Evolutionary conservation across 306 rosid genomes (phyloP).

Genomic region (Senna tora): DNA sequence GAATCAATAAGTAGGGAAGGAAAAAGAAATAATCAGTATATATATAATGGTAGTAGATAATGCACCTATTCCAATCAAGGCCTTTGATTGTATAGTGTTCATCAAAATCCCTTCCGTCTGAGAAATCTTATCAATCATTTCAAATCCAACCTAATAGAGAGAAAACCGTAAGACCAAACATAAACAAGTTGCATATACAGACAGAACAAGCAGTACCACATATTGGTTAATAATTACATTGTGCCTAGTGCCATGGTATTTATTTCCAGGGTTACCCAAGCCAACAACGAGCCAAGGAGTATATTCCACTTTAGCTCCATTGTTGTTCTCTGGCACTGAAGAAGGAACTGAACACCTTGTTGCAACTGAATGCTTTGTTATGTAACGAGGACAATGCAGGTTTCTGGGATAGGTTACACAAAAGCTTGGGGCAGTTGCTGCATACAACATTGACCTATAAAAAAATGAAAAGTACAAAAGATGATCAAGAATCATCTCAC

Average conservation of each 20-base stretch:
- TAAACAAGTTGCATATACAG: slow-evolving; percentile 12
- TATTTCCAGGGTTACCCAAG: slow-evolving; percentile 92
- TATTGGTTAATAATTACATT: slow-evolving; percentile 52
- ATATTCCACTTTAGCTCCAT: slow-evolving; percentile 71
- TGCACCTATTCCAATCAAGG: slow-evolving; percentile 85
- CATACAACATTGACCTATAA: slow-evolving; percentile 71
- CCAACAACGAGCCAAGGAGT: slow-evolving; percentile 98
- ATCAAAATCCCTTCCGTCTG: slow-evolving; percentile 67
- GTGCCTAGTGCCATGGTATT: slow-evolving; percentile 92
- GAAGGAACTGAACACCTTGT: slow-evolving; percentile 54
- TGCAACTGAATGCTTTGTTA: slow-evolving; percentile 39
- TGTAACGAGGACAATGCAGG: slow-evolving; percentile 33
- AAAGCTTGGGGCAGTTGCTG: slow-evolving; percentile 50
- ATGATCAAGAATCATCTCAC: slow-evolving; percentile 16
- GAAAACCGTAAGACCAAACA: slow-evolving; percentile 26
- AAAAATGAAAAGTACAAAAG: slow-evolving; percentile 4
- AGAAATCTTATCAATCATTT: slow-evolving; percentile 73
- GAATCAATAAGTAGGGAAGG: slow-evolving; percentile 21
- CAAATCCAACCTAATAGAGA: slow-evolving; percentile 79
- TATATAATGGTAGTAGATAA: slow-evolving; percentile 29
- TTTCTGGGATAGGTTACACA: slow-evolving; percentile 47
- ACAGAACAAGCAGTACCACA: slow-evolving; percentile 10
- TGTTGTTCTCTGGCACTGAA: slow-evolving; percentile 47
- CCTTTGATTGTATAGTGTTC: slow-evolving; percentile 92
- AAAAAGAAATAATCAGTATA: background rate